Evolutionary conservation across 225 moss, liverwort and hornwort genomes (phyloP).

Genomic region (Physcomitrellopsis africana): DNA sequence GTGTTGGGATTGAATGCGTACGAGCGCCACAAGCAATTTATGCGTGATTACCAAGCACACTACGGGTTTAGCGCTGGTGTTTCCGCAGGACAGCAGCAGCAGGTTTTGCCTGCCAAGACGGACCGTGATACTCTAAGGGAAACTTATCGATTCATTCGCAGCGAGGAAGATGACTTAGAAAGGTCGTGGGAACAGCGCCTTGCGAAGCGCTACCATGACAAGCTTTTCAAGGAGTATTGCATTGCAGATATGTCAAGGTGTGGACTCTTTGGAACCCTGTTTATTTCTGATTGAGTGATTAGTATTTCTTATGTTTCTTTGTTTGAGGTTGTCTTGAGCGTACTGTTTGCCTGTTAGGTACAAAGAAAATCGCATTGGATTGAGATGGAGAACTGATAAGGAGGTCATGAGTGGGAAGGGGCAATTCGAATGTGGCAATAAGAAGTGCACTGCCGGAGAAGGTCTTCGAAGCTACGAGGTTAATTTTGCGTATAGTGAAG

Average conservation of each 20-base stretch:
- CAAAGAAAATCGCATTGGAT: slow-evolving; percentile 93
- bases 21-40: slow-evolving; percentile 75
- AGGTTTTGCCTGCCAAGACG: slow-evolving; percentile 65
- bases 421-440: slow-evolving; percentile 97
- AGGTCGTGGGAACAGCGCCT: slow-evolving; percentile 96
- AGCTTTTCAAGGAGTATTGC: slow-evolving; percentile 97
- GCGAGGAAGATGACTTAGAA: slow-evolving; percentile 85
- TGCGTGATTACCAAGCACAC: slow-evolving; percentile 56
- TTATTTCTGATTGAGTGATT: background rate
- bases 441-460: slow-evolving; percentile 75
- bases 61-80: slow-evolving; percentile 35
- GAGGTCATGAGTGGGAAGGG: slow-evolving; percentile 97
- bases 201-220: slow-evolving; percentile 96
- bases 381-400: slow-evolving; percentile 95
- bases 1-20: slow-evolving; percentile 68
- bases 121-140: slow-evolving; percentile 88
- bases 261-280: background rate
- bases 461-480: slow-evolving; percentile 98
- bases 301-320: background rate
- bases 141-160: slow-evolving; percentile 94
- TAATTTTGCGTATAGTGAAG: slow-evolving; percentile 93
- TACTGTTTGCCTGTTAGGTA: slow-evolving; percentile 49
- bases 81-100: slow-evolving; percentile 6
- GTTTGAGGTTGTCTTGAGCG: background rate
- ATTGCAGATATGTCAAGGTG: slow-evolving; percentile 67